Evolutionary conservation across 1,284 basidiomycete genomes (phyloP), one percentile per base, ranked within the genome.

Genomic region (Cryptococcus sp.): DNA sequence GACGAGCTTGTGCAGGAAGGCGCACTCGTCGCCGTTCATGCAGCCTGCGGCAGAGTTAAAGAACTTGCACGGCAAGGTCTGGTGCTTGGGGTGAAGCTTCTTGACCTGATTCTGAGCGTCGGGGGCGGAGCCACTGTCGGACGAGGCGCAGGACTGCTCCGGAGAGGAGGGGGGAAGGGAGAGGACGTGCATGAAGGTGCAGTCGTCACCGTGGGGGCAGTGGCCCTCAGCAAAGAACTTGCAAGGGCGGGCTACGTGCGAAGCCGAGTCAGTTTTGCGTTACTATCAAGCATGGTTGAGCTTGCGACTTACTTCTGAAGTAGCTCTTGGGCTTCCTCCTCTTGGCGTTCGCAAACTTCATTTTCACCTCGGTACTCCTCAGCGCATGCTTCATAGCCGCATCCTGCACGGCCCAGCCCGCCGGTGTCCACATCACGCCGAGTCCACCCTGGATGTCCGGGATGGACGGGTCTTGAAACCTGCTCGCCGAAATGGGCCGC

Each of bases 31-130:
- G n/a, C 68, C 67, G 40, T 66, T 68, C n/a, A 50, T 52, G 46
- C 76, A 78, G 0, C 75, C 76, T 15, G 53, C 37, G 2, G 66
- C 46, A 12, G 70, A 72, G 64, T 78, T 78, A 69, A 65, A 77
- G 57, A 73, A 75, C 59, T 74, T 69, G 62, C 70, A 75, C 1
- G 69, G 69, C 0, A 67, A 46, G 1, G 63, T 69, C 18, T 53
- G 59, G 49, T 49, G 42, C 50, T 62, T 65, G 33, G 53, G 54
- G 24, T 57, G 62, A 20, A 43, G 44, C 43, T 48, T 16, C 42
- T 43, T 36, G 12, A 13, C 20, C 9, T 35, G 20, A 20, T 11
- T 21, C 2, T 37, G n/a, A 28, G 21, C 8, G 36, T 47, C 42
- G 21, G 36, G 20, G 43, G 39, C 33, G 15, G 49, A 53, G 13